phyloP scores from a whole-genome alignment of 1,284 basidiomycete species.

The Cryptococcus amylolentus region DNA sequence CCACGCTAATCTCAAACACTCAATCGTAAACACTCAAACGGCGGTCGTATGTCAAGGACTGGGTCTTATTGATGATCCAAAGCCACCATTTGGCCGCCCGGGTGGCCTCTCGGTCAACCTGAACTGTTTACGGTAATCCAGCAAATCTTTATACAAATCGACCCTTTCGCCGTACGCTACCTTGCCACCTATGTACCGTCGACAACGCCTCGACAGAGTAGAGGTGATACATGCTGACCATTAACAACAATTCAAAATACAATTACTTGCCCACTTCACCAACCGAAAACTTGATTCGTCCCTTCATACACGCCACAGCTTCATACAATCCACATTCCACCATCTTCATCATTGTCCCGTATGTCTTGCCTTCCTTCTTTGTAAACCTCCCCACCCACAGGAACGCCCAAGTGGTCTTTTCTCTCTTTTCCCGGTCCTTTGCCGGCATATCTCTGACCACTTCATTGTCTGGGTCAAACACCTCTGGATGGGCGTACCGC shows the following conservation, averaged over 20 bases:
- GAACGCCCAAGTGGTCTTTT: background rate
- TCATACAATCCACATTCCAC: background rate
- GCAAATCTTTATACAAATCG: no score
- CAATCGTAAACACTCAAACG: no score
- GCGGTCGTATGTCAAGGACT: no score
- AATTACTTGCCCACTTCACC: background rate
- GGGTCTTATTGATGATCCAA: no score
- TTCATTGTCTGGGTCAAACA: background rate
- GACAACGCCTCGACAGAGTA: no score
- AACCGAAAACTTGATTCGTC: background rate
- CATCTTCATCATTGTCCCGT: background rate
- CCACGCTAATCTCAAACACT: no score
- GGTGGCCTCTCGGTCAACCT: no score
- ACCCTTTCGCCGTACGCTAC: no score
- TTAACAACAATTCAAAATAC: background rate
- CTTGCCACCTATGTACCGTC: no score
- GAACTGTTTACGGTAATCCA: no score
- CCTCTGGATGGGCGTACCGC: background rate
- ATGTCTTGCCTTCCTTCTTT: background rate
- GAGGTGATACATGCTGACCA: background rate
- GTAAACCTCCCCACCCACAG: background rate
- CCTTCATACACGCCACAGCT: background rate
- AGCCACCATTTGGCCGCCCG: no score
- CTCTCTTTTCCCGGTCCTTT: background rate
- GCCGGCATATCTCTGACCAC: background rate